Evolutionary conservation across 2,329 filamentous ascomycete species (phyloP).

Genomic region (Mollisia scopiformis): DNA sequence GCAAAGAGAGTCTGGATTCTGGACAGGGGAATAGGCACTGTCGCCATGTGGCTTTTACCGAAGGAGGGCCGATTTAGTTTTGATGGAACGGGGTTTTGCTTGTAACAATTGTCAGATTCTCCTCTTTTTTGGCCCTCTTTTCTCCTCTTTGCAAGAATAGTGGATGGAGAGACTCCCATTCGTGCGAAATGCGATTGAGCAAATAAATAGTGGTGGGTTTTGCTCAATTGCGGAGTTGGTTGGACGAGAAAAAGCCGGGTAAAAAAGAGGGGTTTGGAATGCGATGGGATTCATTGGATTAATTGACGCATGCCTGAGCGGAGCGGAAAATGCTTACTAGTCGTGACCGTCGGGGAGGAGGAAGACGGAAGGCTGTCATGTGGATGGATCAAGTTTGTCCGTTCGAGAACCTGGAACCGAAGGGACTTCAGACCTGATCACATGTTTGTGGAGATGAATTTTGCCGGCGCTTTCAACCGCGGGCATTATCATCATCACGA

Average conservation of each 20-base stretch:
- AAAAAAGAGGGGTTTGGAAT: neutral
- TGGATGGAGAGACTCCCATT: neutral
- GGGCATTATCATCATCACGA: neutral
- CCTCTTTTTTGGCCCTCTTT: neutral
- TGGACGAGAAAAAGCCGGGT: neutral
- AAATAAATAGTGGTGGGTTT: neutral
- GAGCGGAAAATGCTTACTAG: neutral
- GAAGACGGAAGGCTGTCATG: neutral
- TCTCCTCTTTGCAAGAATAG: neutral
- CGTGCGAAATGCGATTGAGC: neutral
- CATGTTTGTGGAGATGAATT: neutral
- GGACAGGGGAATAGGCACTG: too few relatives aligned
- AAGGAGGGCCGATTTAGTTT: neutral
- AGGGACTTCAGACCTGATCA: neutral
- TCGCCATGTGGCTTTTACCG: slow-evolving; percentile 1
- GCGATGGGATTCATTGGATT: neutral
- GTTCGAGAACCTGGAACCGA: too few relatives aligned
- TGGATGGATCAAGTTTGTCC: neutral
- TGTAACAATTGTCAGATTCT: too few relatives aligned
- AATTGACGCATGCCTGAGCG: slow-evolving; percentile 1
- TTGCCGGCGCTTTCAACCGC: neutral
- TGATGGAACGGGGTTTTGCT: too few relatives aligned
- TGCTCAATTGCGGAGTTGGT: neutral
- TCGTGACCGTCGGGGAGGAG: neutral
- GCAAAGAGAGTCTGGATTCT: neutral